phyloP scores from a whole-genome alignment of 2,329 filamentous ascomycete genomes.

The Phaeosphaeriaceae sp. region DNA sequence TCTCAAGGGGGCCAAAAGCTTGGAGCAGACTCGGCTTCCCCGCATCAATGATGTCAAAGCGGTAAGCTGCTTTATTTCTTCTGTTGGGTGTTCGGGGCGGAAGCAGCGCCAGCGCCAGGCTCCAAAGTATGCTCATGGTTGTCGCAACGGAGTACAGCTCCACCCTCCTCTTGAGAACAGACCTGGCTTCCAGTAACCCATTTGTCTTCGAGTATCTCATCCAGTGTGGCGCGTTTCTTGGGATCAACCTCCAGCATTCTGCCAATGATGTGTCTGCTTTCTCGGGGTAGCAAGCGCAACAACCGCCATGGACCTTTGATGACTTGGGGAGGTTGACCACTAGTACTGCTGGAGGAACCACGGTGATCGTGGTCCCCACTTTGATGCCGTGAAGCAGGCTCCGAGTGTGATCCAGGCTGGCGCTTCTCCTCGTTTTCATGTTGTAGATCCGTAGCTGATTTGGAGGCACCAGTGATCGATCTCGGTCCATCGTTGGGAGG shows the following conservation, averaged over 20 bases:
- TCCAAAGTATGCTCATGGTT: slow-evolving; percentile 88
- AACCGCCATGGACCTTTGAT: slow-evolving; percentile 94
- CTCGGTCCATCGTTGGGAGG: slow-evolving; percentile 68
- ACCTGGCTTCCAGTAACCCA: slow-evolving; percentile 90
- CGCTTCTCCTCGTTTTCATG: slow-evolving; percentile 41
- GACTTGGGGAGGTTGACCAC: slow-evolving; percentile 55
- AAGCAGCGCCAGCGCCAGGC: slow-evolving; percentile 57
- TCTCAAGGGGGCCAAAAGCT: too few relatives aligned
- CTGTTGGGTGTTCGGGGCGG: slow-evolving; percentile 41
- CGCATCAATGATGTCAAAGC: too few relatives aligned
- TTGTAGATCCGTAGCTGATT: slow-evolving; percentile 45
- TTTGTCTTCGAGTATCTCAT: slow-evolving; percentile 84
- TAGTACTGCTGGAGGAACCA: slow-evolving; percentile 25
- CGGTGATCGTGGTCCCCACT: slow-evolving; percentile 33
- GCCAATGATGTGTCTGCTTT: slow-evolving; percentile 87
- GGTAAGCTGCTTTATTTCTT: slow-evolving; percentile 33
- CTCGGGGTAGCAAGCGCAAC: slow-evolving; percentile 83
- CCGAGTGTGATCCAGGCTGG: slow-evolving; percentile 42
- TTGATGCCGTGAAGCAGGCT: slow-evolving; percentile 52
- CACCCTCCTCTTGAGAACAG: slow-evolving; percentile 79
- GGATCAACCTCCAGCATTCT: slow-evolving; percentile 93
- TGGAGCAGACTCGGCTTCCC: too few relatives aligned
- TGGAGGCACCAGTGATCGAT: slow-evolving; percentile 41
- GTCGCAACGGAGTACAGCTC: slow-evolving; percentile 73
- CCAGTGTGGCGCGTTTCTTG: slow-evolving; percentile 80